A percentile compares a stretch with the other conserved stretches of the same genome.
These are phyloP conservation scores for Breviolum minutum DNA, from an alignment of 73 alveolate species.

Conservation along the genomic window DNA sequence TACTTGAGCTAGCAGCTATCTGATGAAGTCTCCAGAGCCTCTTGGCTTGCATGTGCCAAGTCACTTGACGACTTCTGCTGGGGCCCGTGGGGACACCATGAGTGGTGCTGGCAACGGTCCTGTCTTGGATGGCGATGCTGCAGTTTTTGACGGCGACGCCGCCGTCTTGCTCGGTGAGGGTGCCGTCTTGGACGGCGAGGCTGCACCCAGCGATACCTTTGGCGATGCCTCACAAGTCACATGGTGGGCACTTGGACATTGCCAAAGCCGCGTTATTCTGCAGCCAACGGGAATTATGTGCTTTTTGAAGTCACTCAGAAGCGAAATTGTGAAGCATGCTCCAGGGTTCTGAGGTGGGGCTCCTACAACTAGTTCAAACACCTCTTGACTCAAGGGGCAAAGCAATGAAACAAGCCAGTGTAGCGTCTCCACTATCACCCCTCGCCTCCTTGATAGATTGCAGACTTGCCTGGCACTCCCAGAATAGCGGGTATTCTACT, in stretches of 20 bases:
- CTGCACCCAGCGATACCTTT: constrained; percentile 10
- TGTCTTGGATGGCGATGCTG: constrained; percentile 28
- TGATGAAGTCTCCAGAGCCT: too few relatives aligned
- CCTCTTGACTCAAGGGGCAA: too few relatives aligned
- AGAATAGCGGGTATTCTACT: background rate
- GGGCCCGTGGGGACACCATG: constrained; percentile 10
- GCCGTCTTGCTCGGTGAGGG: background rate
- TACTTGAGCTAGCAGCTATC: background rate
- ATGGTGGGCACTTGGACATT: too few relatives aligned
- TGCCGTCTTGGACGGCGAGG: background rate
- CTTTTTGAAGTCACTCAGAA: too few relatives aligned
- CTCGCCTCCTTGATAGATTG: constrained; percentile 23
- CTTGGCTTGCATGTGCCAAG: background rate
- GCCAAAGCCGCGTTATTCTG: too few relatives aligned
- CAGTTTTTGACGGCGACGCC: background rate
- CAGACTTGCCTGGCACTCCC: constrained; percentile 9
- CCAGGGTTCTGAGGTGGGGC: too few relatives aligned
- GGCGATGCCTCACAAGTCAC: background rate
- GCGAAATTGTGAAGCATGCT: too few relatives aligned
- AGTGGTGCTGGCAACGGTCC: background rate
- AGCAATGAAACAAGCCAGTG: background rate
- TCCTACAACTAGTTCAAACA: too few relatives aligned
- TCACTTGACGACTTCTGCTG: constrained; percentile 25
- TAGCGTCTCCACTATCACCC: background rate
- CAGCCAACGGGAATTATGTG: too few relatives aligned